Percentiles rank a stretch among this genome's conserved stretches.
phyloP scores from a whole-genome alignment of 176 grass and related monocot species.

The Phragmites australis region DNA sequence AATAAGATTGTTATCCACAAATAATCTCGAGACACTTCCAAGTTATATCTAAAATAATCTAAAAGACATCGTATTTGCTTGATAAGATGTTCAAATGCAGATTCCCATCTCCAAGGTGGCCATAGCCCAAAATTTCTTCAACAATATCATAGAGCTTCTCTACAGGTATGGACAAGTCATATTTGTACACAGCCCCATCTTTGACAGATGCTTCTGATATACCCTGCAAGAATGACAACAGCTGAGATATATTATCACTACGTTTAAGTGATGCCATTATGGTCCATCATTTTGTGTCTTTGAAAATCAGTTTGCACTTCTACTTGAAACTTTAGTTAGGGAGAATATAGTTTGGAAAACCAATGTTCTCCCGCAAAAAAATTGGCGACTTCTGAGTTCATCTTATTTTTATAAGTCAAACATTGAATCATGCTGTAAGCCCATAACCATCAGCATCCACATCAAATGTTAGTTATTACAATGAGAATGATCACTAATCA shows the following conservation, averaged over 20 bases:
- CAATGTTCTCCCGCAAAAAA: neutral
- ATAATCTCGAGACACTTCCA: constrained; percentile 1
- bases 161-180: constrained; percentile 83
- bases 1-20: constrained; percentile 14
- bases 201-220: constrained; percentile 93
- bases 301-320: neutral
- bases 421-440: neutral
- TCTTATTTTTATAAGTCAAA: neutral
- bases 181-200: constrained; percentile 90
- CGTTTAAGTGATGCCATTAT: neutral
- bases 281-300: neutral
- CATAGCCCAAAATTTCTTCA: constrained; percentile 93
- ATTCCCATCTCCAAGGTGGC: constrained; percentile 96
- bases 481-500: neutral
- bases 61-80: constrained; percentile 52
- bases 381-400: neutral
- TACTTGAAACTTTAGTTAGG: constrained; percentile 2
- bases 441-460: constrained; percentile 7
- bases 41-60: neutral
- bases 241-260: neutral
- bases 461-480: neutral
- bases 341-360: constrained; percentile 5
- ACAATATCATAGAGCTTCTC: constrained; percentile 85
- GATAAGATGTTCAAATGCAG: constrained; percentile 87
- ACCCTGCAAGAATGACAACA: constrained; percentile 50